Percentiles rank a stretch among this genome's conserved stretches.
Evolutionary conservation across 2,329 filamentous ascomycete species (phyloP).

Genomic region (Xylariaceae sp.): DNA sequence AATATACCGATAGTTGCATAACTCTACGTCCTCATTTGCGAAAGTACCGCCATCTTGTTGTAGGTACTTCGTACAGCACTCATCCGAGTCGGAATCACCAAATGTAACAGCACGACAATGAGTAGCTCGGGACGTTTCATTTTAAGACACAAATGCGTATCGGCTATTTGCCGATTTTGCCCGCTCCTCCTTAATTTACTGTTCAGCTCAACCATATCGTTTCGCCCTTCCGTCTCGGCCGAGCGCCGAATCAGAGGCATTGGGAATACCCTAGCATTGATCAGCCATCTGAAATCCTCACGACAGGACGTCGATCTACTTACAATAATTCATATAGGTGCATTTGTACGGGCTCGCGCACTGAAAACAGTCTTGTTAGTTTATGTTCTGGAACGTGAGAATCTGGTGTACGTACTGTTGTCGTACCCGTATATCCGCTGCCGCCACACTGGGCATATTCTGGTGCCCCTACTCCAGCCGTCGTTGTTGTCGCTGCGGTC

Average conservation of each 20-base stretch:
- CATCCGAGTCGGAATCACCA: not conserved
- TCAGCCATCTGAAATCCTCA: not conserved
- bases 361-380: slow-evolving; percentile 9
- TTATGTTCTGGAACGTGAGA: not conserved
- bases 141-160: not conserved
- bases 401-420: slow-evolving; percentile 6
- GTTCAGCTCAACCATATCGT: not conserved
- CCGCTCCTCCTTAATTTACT: not conserved
- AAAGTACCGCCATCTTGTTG: too few relatives aligned
- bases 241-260: slow-evolving; percentile 9
- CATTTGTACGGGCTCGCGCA: slow-evolving; percentile 18
- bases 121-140: not conserved
- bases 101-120: not conserved
- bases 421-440: slow-evolving; percentile 14
- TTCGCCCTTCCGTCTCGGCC: not conserved
- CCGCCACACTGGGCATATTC: slow-evolving; percentile 16
- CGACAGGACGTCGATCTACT: slow-evolving; percentile 1
- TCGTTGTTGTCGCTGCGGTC: slow-evolving; percentile 8
- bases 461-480: not conserved
- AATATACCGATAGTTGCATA: too few relatives aligned
- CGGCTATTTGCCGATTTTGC: not conserved
- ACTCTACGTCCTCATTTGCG: too few relatives aligned
- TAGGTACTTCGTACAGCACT: not conserved
- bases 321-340: slow-evolving; percentile 13
- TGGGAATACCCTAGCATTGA: slow-evolving; percentile 12